These are phyloP conservation scores for Podila epigama DNA, from an alignment of 192 early-diverging fungal species.

Conservation along the genomic window DNA sequence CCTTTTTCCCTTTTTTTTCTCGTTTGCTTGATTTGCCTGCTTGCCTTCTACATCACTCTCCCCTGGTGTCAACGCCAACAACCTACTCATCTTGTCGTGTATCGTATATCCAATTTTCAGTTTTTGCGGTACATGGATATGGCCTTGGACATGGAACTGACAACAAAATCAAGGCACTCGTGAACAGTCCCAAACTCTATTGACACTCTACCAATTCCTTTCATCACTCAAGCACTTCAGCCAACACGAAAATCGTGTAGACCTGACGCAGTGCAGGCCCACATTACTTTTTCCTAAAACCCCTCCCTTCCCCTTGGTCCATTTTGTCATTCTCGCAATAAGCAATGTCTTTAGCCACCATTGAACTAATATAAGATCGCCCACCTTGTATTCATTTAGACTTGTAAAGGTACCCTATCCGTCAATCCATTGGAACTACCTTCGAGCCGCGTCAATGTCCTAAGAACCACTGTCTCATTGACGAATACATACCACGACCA, in stretches of 20 bases:
- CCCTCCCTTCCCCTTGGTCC: neutral
- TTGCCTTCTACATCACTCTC: neutral
- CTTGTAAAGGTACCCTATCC: no score
- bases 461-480: neutral
- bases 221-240: neutral
- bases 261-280: no score
- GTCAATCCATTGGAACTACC: no score
- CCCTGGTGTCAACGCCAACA: neutral
- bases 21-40: neutral
- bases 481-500: neutral
- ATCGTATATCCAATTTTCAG: neutral
- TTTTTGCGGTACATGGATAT: neutral
- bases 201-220: no score
- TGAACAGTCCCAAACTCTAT: no score
- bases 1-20: neutral
- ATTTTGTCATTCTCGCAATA: neutral
- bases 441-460: slow-evolving; percentile 2
- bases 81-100: neutral
- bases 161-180: no score
- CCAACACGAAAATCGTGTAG: neutral
- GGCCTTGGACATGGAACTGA: neutral
- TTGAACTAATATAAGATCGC: neutral
- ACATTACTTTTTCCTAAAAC: no score
- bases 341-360: neutral
- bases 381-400: neutral